Conservation (phyloP, 2,329 filamentous ascomycete genomes). For the Penicillium sclerotiorum region DNA sequence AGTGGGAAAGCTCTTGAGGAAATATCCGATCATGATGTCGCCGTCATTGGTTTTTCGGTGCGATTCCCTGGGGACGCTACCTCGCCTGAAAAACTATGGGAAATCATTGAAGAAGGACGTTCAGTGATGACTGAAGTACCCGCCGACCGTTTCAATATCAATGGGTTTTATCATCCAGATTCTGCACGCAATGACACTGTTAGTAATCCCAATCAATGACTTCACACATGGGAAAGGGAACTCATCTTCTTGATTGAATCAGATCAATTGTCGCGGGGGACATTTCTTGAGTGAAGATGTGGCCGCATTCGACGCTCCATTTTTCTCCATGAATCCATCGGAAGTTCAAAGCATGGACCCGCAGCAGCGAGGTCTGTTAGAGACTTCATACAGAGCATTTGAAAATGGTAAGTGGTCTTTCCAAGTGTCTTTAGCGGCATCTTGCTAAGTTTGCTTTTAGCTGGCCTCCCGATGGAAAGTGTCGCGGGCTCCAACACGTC, state of each 20-base stretch:
- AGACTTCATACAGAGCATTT: constrained; percentile 31
- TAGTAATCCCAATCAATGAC: neutral
- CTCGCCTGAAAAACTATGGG: constrained; percentile 7
- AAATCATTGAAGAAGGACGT: constrained; percentile 15
- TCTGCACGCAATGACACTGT: neutral
- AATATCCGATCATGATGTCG: no score
- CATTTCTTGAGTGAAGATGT: constrained; percentile 30
- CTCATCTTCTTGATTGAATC: no score
- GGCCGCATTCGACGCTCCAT: constrained; percentile 33
- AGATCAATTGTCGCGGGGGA: no score
- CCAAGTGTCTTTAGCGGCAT: no score
- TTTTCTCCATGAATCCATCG: constrained; percentile 31
- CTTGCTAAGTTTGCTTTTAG: no score
- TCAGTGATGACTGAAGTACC: constrained; percentile 26
- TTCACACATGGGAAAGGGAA: no score
- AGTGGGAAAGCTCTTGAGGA: no score
- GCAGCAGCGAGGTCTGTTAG: constrained; percentile 34
- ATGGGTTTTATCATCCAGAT: constrained; percentile 26
- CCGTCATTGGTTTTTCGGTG: constrained; percentile 6
- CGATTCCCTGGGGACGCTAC: constrained; percentile 4
- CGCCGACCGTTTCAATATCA: constrained; percentile 26
- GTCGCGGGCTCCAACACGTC: constrained; percentile 34
- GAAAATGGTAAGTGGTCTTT: constrained; percentile 17
- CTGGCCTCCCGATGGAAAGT: constrained; percentile 28
- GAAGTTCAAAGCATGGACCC: constrained; percentile 36